Evolutionary conservation across 129 eudicot species (phyloP), one percentile per base, ranked within the genome.

Genomic region (Flaveria ramosissima): DNA sequence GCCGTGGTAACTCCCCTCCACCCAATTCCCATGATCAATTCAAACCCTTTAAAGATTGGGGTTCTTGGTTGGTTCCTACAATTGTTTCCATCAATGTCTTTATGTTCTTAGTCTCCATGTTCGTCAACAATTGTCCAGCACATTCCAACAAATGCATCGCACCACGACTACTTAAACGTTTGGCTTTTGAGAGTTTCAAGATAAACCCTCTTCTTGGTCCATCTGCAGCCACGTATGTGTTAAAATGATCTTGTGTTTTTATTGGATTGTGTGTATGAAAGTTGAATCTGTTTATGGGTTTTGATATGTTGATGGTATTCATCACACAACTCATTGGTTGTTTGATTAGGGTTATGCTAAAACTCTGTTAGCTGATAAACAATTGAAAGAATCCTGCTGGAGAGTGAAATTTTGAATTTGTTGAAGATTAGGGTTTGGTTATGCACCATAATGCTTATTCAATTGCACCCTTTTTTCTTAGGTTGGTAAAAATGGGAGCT

Each of bases 201-300:
- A 85, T 83, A 71, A 92, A 90, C 82, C 98, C 97, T 23, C 85
- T 90, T 67, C 91, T 90, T 42, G 97, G 98, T 23, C 98, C 98
- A 26, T 78, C 97, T 16, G 50, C 95, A 6, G 26, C 78, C 47
- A 87, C 96, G 98, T 93, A 55, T 65, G 89, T 63, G 21, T 30
- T 30, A 0, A 11, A 20, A 20, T 77, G 32, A 41, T 77, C 17
- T 55, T 68, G 12, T 55, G 39, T 78, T 55, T 56, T 16, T 17
- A 36, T 55, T 46, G 21, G 9, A 19, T 14, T 59, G 70, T 57
- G 21, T 55, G 50, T 14, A 56, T 55, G 61, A 24, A 77, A 15
- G 16, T 55, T 43, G 39, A 7, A 73, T 50, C 56, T 6, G 16
- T 21, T 2, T 53, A 15, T 21, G 30, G 65, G 74, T 39, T 77